A percentile compares a stretch with the other conserved stretches of the same genome.
These are phyloP conservation scores for Allium cepa DNA, from an alignment of 106 monocot genomes.

Conservation along the genomic window DNA sequence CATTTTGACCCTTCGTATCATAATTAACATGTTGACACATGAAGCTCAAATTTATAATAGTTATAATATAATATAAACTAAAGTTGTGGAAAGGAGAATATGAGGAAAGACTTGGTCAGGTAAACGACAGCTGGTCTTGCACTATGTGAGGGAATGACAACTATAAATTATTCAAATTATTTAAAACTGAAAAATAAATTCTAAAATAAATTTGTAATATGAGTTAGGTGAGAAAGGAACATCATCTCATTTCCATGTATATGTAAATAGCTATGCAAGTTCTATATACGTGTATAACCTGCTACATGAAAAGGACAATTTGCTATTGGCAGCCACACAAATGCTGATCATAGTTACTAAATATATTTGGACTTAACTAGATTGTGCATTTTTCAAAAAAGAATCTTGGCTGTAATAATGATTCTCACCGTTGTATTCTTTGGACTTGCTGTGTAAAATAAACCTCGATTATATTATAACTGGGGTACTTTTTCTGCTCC, in stretches of 20 bases:
- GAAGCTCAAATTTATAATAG: too few relatives aligned
- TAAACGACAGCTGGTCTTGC: not conserved
- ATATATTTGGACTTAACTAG: too few relatives aligned
- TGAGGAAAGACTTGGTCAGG: not conserved
- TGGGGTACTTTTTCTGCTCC: too few relatives aligned
- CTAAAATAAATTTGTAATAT: conserved; percentile 1
- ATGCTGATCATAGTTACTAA: not conserved
- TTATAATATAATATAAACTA: not conserved
- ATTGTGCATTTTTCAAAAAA: too few relatives aligned
- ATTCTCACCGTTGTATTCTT: not conserved
- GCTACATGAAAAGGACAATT: conserved; percentile 8
- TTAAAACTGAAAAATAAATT: conserved; percentile 1
- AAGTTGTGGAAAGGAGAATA: not conserved
- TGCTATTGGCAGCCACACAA: not conserved
- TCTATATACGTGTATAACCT: conserved; percentile 10
- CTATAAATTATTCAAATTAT: too few relatives aligned
- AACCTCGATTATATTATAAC: too few relatives aligned
- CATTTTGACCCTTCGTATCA: too few relatives aligned
- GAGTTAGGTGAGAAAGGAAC: conserved; percentile 15
- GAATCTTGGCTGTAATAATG: not conserved
- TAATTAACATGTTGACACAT: too few relatives aligned
- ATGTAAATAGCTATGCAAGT: not conserved
- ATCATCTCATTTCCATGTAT: conserved; percentile 5
- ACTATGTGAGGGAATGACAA: not conserved
- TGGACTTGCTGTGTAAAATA: too few relatives aligned